phyloP scores from a whole-genome alignment of 768 basidiomycete species.

The Panellus pusillus region DNA sequence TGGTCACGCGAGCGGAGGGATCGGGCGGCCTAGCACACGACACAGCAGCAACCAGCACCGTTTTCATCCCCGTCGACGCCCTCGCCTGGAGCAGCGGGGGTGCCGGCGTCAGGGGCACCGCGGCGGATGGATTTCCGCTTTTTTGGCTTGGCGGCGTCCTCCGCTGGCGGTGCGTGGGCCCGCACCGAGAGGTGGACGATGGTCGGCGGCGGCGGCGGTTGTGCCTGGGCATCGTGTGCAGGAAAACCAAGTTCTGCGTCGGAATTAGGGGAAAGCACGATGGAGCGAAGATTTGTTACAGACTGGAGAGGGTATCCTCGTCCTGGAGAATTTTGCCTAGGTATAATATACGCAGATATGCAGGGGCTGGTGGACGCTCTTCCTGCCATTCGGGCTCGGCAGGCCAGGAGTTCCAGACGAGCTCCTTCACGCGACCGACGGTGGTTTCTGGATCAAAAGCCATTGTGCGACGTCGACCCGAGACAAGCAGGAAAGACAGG shows the following conservation, averaged over 20 bases:
- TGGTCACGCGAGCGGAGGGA: too few relatives aligned
- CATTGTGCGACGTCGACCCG: constrained; percentile 68
- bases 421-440: constrained; percentile 77
- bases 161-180: constrained; percentile 50
- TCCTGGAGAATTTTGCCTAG: constrained; percentile 82
- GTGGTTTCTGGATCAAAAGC: constrained; percentile 74
- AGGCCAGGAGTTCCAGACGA: constrained; percentile 84
- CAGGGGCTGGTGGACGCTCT: constrained; percentile 75
- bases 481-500: constrained; percentile 72
- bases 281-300: constrained; percentile 26
- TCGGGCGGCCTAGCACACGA: constrained; percentile 13
- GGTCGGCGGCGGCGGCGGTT: constrained; percentile 39
- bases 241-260: constrained; percentile 41
- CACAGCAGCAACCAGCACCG: constrained; percentile 15
- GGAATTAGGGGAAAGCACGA: background rate
- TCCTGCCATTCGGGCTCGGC: constrained; percentile 66
- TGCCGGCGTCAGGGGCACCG: background rate
- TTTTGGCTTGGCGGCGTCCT: constrained; percentile 43
- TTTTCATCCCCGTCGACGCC: background rate
- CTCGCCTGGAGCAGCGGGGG: background rate
- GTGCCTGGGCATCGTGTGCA: constrained; percentile 31
- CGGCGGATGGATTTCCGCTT: constrained; percentile 47
- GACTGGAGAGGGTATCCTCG: constrained; percentile 72
- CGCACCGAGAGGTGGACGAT: constrained; percentile 79
- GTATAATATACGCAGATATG: constrained; percentile 73